Percentiles rank a stretch among this genome's conserved stretches.
phyloP scores from a whole-genome alignment of 176 grass and related monocot species.

The Avena sativa region DNA sequence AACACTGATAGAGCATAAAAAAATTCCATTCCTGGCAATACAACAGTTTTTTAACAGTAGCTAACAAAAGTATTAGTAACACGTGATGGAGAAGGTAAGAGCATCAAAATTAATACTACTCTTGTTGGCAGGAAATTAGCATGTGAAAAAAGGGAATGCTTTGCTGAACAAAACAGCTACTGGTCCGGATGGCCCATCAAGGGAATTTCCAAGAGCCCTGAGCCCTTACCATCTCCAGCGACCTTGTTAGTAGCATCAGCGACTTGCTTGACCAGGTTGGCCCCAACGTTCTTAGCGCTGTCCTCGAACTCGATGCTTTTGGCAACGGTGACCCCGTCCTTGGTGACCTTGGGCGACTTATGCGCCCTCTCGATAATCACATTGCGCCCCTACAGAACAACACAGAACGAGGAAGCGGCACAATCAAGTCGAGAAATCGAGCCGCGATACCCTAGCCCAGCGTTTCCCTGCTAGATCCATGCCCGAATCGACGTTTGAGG shows the following conservation, averaged over 20 bases:
- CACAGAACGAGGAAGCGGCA: conserved; percentile 5
- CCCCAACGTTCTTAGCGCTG: conserved; percentile 77
- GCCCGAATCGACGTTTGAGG: background rate
- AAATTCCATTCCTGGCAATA: background rate
- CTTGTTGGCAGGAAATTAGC: background rate
- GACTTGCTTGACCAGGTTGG: conserved; percentile 91
- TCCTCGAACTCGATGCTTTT: conserved; percentile 92
- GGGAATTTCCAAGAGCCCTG: background rate
- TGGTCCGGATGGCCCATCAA: background rate
- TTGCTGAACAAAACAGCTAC: conserved; percentile 2
- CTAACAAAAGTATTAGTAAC: background rate
- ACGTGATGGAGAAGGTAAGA: background rate
- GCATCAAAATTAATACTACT: background rate
- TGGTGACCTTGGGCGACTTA: conserved; percentile 72
- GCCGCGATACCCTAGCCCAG: background rate
- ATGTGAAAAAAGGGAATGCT: background rate
- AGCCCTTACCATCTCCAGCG: conserved; percentile 83
- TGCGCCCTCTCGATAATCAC: conserved; percentile 77
- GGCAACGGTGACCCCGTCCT: conserved; percentile 94
- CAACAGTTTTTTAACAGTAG: background rate
- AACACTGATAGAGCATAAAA: background rate
- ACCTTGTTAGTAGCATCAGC: conserved; percentile 83
- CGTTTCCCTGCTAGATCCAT: conserved; percentile 24
- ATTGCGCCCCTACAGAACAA: conserved; percentile 63
- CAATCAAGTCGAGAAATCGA: conserved; percentile 29